A percentile compares a stretch with the other conserved stretches of the same genome.
phyloP scores from a whole-genome alignment of 768 basidiomycete genomes.

The Lactifluus piperatus region DNA sequence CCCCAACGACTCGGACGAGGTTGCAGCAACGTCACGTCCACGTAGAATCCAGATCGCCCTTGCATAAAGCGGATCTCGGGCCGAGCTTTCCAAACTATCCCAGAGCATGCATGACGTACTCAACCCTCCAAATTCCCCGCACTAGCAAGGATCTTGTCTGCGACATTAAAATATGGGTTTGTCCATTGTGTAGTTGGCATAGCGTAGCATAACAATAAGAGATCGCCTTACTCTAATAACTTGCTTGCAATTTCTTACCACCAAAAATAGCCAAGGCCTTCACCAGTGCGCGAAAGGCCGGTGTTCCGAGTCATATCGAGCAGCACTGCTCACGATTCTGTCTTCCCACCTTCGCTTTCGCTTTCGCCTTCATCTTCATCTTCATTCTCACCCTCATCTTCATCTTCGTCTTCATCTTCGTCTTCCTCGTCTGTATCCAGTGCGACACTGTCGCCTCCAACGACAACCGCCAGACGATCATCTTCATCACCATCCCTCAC shows the following conservation, averaged over 20 bases:
- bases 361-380: neutral
- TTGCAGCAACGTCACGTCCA: neutral
- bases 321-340: neutral
- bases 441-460: neutral
- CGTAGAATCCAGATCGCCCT: no score
- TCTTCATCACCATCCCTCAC: constrained; percentile 3
- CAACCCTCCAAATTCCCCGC: no score
- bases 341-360: neutral
- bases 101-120: no score
- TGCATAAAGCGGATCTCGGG: neutral
- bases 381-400: constrained; percentile 9
- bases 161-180: no score
- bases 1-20: neutral
- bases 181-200: no score
- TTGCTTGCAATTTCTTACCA: no score
- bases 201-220: no score
- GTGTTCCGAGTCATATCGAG: no score
- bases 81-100: neutral
- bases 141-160: no score
- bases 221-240: no score
- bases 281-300: no score
- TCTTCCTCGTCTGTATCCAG: constrained; percentile 15
- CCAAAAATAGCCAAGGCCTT: no score
- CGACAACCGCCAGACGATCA: neutral
- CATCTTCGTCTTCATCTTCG: constrained; percentile 13